A percentile compares a stretch with the other conserved stretches of the same genome.
Conservation (phyloP, 495 filamentous ascomycete genomes). For the Choiromyces venosus region DNA sequence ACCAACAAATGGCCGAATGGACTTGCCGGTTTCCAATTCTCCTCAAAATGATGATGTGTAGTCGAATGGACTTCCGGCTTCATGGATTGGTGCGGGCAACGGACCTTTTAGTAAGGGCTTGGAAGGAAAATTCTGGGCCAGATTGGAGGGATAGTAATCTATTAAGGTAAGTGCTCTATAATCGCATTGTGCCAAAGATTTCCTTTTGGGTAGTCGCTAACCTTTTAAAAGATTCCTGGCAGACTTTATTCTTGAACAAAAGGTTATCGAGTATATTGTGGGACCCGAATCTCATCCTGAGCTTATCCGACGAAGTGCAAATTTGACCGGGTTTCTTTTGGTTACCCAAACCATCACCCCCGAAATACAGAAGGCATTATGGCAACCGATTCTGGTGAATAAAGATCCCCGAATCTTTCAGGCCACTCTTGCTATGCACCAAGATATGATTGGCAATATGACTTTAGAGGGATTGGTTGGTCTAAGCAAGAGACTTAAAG, state of each 20-base stretch:
- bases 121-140: conserved; percentile 33
- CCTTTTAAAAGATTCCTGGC: conserved; percentile 51
- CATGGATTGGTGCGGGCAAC: conserved; percentile 33
- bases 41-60: conserved; percentile 37
- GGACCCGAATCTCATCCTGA: conserved; percentile 89
- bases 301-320: conserved; percentile 71
- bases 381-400: conserved; percentile 75
- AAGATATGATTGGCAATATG: conserved; percentile 58
- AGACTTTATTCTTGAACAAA: conserved; percentile 57
- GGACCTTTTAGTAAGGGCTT: conserved; percentile 33
- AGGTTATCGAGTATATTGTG: conserved; percentile 77
- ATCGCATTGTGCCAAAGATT: background rate
- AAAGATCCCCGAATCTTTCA: conserved; percentile 78
- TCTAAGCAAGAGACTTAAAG: conserved; percentile 66
- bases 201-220: background rate
- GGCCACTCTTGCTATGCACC: conserved; percentile 72
- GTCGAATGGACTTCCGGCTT: conserved; percentile 40
- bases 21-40: conserved; percentile 38
- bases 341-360: conserved; percentile 68
- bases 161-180: conserved; percentile 24
- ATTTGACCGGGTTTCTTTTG: conserved; percentile 83
- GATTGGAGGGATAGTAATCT: conserved; percentile 36
- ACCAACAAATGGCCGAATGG: conserved; percentile 29
- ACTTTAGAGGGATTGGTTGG: conserved; percentile 55
- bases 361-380: conserved; percentile 72